Evolutionary conservation across 2,329 filamentous ascomycete genomes (phyloP).

Genomic region (Coniella lustricola): DNA sequence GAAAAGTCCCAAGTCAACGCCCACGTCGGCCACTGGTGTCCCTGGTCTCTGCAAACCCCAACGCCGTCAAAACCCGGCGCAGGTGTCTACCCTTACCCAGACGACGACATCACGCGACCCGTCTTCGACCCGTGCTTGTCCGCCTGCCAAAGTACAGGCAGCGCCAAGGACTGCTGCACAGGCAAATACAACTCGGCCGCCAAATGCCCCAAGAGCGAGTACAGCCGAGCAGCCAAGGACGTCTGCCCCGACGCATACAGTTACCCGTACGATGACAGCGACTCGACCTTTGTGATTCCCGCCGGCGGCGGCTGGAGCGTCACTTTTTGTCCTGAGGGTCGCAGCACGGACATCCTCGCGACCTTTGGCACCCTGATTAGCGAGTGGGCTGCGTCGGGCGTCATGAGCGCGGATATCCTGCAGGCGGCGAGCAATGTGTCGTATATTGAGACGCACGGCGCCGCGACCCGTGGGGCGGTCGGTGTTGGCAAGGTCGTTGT

Average conservation of each 20-base stretch:
- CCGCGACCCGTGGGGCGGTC: neutral
- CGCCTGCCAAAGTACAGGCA: conserved; percentile 63
- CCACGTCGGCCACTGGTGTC: conserved; percentile 64
- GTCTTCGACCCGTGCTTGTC: conserved; percentile 72
- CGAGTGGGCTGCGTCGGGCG: conserved; percentile 37
- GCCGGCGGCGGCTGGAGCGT: conserved; percentile 70
- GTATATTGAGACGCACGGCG: conserved; percentile 26
- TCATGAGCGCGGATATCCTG: conserved; percentile 28
- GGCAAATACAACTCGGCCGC: conserved; percentile 58
- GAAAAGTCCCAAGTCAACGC: conserved; percentile 51
- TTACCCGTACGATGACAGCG: conserved; percentile 57
- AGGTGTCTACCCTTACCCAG: conserved; percentile 74
- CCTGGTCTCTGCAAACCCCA: conserved; percentile 66
- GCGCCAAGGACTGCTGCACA: conserved; percentile 66
- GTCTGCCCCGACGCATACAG: conserved; percentile 83
- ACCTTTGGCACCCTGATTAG: conserved; percentile 44
- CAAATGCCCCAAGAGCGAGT: conserved; percentile 59
- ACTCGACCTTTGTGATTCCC: conserved; percentile 55
- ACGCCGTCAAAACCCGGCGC: conserved; percentile 64
- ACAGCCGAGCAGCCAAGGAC: conserved; percentile 62
- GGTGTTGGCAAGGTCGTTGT: conserved; percentile 7
- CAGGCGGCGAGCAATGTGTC: conserved; percentile 28
- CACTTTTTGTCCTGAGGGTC: conserved; percentile 63
- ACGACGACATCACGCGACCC: conserved; percentile 63
- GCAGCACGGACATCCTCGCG: conserved; percentile 52